Conservation (phyloP, 441 rosid genomes). For the Metrosideros polymorpha region DNA sequence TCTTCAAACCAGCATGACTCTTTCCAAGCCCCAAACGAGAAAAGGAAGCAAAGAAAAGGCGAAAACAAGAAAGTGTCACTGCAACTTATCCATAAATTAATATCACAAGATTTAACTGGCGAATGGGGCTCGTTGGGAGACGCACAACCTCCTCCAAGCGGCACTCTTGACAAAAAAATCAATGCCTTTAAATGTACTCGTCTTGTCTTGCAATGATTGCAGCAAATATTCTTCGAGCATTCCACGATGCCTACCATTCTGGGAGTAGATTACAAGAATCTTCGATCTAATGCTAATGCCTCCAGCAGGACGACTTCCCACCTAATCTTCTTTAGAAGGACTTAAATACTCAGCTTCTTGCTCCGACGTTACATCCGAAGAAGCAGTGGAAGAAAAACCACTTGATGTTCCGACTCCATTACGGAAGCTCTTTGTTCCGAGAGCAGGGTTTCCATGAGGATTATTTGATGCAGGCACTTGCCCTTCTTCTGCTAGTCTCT, state of each 20-base stretch:
- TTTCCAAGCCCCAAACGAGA: not conserved
- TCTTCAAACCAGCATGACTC: not conserved
- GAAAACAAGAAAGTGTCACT: not conserved
- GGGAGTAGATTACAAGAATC: constrained; percentile 7
- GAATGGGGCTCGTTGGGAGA: not conserved
- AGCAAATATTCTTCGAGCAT: constrained; percentile 3
- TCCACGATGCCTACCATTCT: constrained; percentile 3
- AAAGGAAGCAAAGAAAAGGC: not conserved
- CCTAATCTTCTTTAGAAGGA: constrained; percentile 32
- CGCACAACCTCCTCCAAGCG: not conserved
- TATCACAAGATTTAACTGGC: not conserved
- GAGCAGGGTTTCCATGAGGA: constrained; percentile 29
- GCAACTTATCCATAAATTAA: not conserved
- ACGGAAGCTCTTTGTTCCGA: constrained; percentile 17
- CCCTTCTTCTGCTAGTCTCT: constrained; percentile 84
- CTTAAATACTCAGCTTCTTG: constrained; percentile 26
- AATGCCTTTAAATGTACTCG: constrained; percentile 28
- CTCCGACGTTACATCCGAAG: constrained; percentile 26
- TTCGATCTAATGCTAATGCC: not conserved
- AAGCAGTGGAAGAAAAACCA: constrained; percentile 30
- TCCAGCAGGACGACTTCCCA: not conserved
- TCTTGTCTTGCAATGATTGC: not conserved
- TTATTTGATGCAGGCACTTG: constrained; percentile 39
- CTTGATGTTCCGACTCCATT: constrained; percentile 25
- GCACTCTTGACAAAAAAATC: constrained; percentile 35